These are phyloP conservation scores for Alternaria novae-zelandiae DNA, from an alignment of 2,329 filamentous ascomycete species.

Conservation along the genomic window DNA sequence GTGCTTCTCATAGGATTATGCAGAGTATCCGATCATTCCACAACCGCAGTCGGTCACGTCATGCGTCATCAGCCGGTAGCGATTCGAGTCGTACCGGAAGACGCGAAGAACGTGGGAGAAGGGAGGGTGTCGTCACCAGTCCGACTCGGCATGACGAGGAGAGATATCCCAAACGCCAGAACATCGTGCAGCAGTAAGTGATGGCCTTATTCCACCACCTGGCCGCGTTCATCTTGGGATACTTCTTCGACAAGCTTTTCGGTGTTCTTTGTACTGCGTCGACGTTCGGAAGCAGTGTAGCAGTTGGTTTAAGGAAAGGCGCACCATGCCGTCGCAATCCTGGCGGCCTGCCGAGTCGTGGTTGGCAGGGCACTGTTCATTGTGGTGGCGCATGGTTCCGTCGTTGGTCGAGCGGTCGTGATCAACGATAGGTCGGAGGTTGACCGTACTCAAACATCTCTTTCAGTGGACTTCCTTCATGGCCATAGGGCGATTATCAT, in stretches of 20 bases:
- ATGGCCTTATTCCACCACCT: background rate
- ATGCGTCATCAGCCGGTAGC: background rate
- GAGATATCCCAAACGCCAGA: background rate
- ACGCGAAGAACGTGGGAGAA: background rate
- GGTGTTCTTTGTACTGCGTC: background rate
- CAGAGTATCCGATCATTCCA: background rate
- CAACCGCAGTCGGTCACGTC: background rate
- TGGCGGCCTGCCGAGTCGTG: too few relatives aligned
- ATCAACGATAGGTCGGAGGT: background rate
- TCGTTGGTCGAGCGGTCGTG: background rate
- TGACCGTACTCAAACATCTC: background rate
- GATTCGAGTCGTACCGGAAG: background rate
- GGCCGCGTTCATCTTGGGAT: rapidly evolving
- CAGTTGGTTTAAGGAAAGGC: background rate
- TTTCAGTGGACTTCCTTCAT: background rate
- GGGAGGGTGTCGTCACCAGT: background rate
- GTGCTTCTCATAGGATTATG: background rate
- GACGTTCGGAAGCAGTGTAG: background rate
- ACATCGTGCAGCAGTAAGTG: background rate
- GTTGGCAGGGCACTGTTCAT: too few relatives aligned
- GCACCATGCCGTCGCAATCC: too few relatives aligned
- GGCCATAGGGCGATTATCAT: background rate
- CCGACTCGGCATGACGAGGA: background rate
- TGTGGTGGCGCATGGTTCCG: too few relatives aligned
- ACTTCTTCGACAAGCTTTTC: background rate